Conservation (phyloP, 1,139 yeast species). For the Sugiyamaella sp. region DNA sequence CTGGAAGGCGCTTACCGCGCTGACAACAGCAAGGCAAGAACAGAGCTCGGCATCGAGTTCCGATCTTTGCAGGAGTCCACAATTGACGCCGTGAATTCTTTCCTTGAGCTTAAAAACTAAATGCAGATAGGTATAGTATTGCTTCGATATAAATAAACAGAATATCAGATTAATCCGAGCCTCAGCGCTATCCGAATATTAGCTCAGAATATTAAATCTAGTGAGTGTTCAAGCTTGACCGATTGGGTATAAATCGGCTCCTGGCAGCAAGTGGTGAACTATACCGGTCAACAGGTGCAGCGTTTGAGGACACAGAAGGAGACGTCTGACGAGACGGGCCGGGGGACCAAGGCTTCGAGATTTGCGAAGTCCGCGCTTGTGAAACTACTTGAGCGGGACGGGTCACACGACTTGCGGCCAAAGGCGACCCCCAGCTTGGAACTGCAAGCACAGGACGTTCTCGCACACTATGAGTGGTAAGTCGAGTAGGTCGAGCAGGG, state of each 20-base stretch:
- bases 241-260: conserved; percentile 9
- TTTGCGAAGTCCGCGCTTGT: background rate
- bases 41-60: conserved; percentile 1
- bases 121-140: no score
- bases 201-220: no score
- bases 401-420: background rate
- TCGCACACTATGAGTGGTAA: conserved; percentile 52
- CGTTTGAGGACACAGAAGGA: background rate
- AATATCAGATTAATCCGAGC: no score
- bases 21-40: conserved; percentile 2
- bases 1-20: background rate
- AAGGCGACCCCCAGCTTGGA: conserved; percentile 15
- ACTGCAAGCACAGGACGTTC: conserved; percentile 31
- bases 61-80: background rate
- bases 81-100: background rate
- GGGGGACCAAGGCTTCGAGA: conserved; percentile 1
- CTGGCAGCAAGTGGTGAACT: conserved; percentile 12
- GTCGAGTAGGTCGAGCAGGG: conserved; percentile 45
- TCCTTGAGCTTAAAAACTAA: conserved; percentile 4
- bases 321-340: background rate
- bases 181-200: no score
- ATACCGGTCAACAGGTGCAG: background rate
- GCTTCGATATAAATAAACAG: no score
- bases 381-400: background rate
- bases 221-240: conserved; percentile 11